These are phyloP conservation scores for Cornus controversa DNA, from an alignment of 148 eudicot genomes.

Conservation along the genomic window DNA sequence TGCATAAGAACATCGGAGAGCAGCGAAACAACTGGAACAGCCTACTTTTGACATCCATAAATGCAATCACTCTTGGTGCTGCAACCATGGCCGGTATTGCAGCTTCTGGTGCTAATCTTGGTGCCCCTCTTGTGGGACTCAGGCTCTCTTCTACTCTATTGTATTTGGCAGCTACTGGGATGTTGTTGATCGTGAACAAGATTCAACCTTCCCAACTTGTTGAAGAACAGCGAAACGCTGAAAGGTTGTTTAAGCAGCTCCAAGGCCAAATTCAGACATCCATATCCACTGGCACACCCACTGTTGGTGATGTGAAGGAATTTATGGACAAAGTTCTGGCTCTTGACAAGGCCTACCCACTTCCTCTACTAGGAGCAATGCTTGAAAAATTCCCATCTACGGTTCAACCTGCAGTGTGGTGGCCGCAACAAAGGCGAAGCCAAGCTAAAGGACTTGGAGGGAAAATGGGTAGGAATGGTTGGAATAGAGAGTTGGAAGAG, in stretches of 20 bases:
- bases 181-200: slow-evolving; percentile 50
- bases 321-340: slow-evolving; percentile 48
- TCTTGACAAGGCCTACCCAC: slow-evolving; percentile 61
- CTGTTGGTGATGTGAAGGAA: slow-evolving; percentile 32
- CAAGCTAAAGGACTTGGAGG: not conserved
- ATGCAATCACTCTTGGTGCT: not conserved
- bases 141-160: slow-evolving; percentile 44
- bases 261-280: slow-evolving; percentile 27
- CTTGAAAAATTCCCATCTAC: slow-evolving; percentile 55
- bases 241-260: slow-evolving; percentile 46
- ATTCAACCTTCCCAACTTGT: slow-evolving; percentile 76
- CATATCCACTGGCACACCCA: slow-evolving; percentile 15
- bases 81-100: slow-evolving; percentile 30
- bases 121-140: slow-evolving; percentile 19
- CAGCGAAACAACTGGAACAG: slow-evolving; percentile 36
- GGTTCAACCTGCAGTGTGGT: slow-evolving; percentile 57
- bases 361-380: slow-evolving; percentile 65
- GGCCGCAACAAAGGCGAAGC: slow-evolving; percentile 33
- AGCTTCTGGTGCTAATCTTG: slow-evolving; percentile 6
- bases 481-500: slow-evolving; percentile 50
- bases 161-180: slow-evolving; percentile 48
- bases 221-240: slow-evolving; percentile 66
- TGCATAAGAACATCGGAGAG: slow-evolving; percentile 40
- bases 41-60: slow-evolving; percentile 18
- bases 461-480: slow-evolving; percentile 32